Conservation (phyloP, 345 rosid genomes). For the Arabidopsis arenosa region DNA sequence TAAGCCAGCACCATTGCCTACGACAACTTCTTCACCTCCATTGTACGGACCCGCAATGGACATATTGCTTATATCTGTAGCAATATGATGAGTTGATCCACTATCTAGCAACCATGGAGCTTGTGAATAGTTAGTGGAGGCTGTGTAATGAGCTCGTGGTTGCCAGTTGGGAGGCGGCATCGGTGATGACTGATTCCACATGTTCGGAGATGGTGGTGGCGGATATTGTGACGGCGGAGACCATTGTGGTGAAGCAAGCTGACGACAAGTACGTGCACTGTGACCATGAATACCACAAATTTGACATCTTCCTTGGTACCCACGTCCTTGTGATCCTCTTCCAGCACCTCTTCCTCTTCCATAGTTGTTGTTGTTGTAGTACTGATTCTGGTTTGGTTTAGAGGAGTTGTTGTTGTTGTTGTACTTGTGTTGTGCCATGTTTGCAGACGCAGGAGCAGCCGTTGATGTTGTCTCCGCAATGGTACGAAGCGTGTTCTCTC, state of each 20-base stretch:
- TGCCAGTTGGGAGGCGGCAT: neutral
- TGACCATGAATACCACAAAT: neutral
- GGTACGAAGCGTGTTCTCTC: neutral
- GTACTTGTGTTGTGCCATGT: no score
- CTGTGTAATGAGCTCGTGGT: neutral
- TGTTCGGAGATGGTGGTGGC: no score
- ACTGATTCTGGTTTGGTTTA: no score
- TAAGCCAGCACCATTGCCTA: neutral
- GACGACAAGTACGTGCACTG: neutral
- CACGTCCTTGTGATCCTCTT: neutral
- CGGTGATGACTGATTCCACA: neutral
- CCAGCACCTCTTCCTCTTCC: neutral
- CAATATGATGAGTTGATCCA: neutral
- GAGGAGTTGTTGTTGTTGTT: no score
- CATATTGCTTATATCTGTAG: neutral
- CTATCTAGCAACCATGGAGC: neutral
- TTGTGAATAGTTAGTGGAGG: neutral
- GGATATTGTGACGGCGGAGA: neutral
- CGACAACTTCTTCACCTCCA: neutral
- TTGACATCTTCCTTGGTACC: neutral
- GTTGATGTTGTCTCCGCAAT: no score
- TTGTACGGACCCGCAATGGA: neutral
- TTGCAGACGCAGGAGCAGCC: no score
- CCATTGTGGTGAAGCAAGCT: neutral
- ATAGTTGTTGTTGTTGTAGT: neutral